Conservation (phyloP, 2,329 filamentous ascomycete species). For the Rasamsonia emersonii region DNA sequence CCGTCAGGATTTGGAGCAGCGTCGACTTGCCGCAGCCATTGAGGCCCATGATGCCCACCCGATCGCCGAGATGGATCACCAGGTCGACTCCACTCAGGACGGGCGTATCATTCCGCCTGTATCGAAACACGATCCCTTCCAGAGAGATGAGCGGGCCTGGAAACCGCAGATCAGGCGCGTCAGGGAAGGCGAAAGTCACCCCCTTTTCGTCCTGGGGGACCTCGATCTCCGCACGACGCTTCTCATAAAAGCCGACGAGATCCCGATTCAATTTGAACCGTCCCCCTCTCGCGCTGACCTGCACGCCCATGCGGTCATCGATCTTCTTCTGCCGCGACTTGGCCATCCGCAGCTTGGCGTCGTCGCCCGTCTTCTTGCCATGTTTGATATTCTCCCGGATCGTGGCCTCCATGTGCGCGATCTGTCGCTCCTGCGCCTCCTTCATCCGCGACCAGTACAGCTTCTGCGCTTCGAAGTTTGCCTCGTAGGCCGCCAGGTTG, state of each 20-base stretch:
- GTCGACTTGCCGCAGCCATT: constrained; percentile 98
- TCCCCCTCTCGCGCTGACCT: constrained; percentile 62
- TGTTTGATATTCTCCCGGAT: constrained; percentile 66
- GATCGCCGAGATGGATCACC: constrained; percentile 64
- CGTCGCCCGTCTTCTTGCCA: constrained; percentile 68
- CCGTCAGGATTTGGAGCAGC: constrained; percentile 92
- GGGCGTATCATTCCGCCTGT: constrained; percentile 38
- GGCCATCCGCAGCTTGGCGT: constrained; percentile 78
- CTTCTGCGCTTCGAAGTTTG: constrained; percentile 55
- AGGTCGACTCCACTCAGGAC: constrained; percentile 58
- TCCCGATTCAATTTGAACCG: constrained; percentile 78
- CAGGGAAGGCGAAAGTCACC: constrained; percentile 51
- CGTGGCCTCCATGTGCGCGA: constrained; percentile 69
- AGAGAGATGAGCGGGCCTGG: constrained; percentile 65
- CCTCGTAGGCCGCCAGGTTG: constrained; percentile 63
- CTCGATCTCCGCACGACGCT: constrained; percentile 58
- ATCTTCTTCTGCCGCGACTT: constrained; percentile 78
- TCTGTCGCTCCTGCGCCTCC: constrained; percentile 72
- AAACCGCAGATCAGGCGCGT: constrained; percentile 62
- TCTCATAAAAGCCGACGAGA: constrained; percentile 52
- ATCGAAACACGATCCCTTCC: constrained; percentile 60
- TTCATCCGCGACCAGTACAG: constrained; percentile 65
- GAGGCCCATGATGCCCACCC: constrained; percentile 90
- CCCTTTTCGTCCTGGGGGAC: constrained; percentile 54
- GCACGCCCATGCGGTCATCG: constrained; percentile 69